Evolutionary conservation across 2,329 filamentous ascomycete genomes (phyloP).

Genomic region (Magnaporthiopsis rhizophila): DNA sequence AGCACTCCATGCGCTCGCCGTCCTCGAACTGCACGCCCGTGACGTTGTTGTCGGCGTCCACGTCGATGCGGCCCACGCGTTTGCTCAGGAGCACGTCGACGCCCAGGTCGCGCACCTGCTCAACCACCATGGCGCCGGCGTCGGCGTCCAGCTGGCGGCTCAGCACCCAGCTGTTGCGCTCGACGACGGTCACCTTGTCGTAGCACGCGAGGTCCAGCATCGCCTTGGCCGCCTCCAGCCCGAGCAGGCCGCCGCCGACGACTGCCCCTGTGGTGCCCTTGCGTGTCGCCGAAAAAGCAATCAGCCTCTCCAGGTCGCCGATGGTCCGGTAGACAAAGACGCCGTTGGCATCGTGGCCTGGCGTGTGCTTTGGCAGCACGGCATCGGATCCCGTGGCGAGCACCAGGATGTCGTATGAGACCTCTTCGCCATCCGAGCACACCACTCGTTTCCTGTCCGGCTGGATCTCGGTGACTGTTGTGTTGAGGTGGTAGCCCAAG

Average conservation of each 20-base stretch:
- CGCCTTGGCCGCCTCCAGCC: slow-evolving; percentile 82
- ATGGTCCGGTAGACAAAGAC: slow-evolving; percentile 89
- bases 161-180: slow-evolving; percentile 75
- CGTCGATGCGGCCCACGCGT: slow-evolving; percentile 63
- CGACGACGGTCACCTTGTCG: slow-evolving; percentile 67
- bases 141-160: slow-evolving; percentile 76
- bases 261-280: slow-evolving; percentile 66
- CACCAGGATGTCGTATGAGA: slow-evolving; percentile 73
- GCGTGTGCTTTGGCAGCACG: slow-evolving; percentile 61
- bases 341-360: slow-evolving; percentile 70
- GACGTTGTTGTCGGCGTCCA: slow-evolving; percentile 59
- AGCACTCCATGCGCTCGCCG: slow-evolving; percentile 67
- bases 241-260: slow-evolving; percentile 76
- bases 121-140: slow-evolving; percentile 72
- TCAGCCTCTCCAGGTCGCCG: slow-evolving; percentile 69
- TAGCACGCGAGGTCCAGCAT: slow-evolving; percentile 81
- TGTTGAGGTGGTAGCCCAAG: slow-evolving; percentile 66
- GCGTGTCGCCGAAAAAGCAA: slow-evolving; percentile 59
- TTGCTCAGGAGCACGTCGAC: slow-evolving; percentile 74
- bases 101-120: slow-evolving; percentile 71
- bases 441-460: slow-evolving; percentile 56
- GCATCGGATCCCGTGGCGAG: slow-evolving; percentile 84
- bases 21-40: slow-evolving; percentile 73
- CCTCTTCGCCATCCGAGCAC: slow-evolving; percentile 60
- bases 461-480: slow-evolving; percentile 60